Conservation (phyloP, 345 rosid genomes). For the Corymbia maculata region DNA sequence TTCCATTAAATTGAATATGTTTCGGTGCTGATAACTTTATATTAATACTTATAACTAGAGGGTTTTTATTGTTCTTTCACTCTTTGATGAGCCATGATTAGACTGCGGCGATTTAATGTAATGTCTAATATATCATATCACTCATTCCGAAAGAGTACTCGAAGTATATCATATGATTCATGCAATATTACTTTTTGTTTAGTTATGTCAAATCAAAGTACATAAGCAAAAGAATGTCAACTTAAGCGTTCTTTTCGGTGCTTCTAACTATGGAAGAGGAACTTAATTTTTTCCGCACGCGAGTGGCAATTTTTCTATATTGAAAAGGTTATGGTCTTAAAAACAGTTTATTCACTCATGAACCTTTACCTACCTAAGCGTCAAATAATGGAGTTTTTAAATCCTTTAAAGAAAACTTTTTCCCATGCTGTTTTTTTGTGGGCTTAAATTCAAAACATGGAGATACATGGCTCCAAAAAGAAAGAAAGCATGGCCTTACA, state of each 20-base stretch:
- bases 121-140: neutral
- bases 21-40: neutral
- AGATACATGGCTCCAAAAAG: neutral
- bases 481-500: neutral
- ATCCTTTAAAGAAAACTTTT: neutral
- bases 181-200: neutral
- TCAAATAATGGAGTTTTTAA: neutral
- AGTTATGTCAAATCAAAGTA: neutral
- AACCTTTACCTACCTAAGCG: neutral
- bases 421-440: neutral
- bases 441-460: neutral
- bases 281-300: neutral
- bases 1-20: neutral
- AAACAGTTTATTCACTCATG: neutral
- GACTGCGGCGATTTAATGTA: neutral
- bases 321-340: neutral
- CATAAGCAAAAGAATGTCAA: neutral
- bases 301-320: neutral
- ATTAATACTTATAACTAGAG: neutral
- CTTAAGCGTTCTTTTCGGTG: neutral
- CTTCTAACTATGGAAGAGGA: neutral
- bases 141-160: neutral
- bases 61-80: neutral
- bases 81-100: neutral
- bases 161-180: neutral